phyloP scores from a whole-genome alignment of 306 rosid species.

The Rosa persica region DNA sequence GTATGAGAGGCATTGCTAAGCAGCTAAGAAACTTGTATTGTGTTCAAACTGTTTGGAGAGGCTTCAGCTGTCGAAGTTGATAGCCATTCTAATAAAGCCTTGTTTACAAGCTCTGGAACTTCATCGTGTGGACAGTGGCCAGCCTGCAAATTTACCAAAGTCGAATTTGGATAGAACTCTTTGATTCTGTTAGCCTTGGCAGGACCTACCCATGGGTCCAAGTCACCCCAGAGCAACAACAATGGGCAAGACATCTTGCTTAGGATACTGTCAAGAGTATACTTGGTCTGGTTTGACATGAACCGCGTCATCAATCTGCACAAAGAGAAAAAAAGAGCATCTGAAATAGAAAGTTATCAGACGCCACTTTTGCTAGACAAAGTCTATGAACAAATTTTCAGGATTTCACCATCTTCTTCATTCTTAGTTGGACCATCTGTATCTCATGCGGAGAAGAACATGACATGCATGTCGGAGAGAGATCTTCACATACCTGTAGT shows the following conservation, averaged over 20 bases:
- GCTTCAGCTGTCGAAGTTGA: slow-evolving; percentile 44
- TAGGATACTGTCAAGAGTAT: slow-evolving; percentile 66
- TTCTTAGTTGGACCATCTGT: neutral
- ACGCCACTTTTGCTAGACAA: slow-evolving; percentile 1
- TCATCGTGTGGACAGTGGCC: slow-evolving; percentile 97
- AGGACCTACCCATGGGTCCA: slow-evolving; percentile 98
- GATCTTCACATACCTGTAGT: slow-evolving; percentile 59
- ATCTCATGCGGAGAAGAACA: neutral
- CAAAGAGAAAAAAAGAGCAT: slow-evolving; percentile 8
- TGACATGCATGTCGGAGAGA: neutral
- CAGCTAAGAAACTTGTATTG: neutral
- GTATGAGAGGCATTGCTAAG: neutral
- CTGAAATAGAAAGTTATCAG: neutral
- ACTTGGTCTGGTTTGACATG: slow-evolving; percentile 75
- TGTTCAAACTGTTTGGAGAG: slow-evolving; percentile 46
- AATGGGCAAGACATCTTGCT: slow-evolving; percentile 77
- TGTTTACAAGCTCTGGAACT: slow-evolving; percentile 75
- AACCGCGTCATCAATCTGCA: slow-evolving; percentile 86
- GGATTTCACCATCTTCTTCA: neutral
- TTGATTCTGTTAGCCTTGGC: slow-evolving; percentile 73
- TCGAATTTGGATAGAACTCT: slow-evolving; percentile 73
- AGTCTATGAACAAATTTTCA: neutral
- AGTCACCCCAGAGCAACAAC: slow-evolving; percentile 90
- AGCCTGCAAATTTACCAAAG: slow-evolving; percentile 74
- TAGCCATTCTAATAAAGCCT: slow-evolving; percentile 77